These are phyloP conservation scores for Jackrogersella minutella DNA, from an alignment of 495 filamentous ascomycete species.

Conservation along the genomic window DNA sequence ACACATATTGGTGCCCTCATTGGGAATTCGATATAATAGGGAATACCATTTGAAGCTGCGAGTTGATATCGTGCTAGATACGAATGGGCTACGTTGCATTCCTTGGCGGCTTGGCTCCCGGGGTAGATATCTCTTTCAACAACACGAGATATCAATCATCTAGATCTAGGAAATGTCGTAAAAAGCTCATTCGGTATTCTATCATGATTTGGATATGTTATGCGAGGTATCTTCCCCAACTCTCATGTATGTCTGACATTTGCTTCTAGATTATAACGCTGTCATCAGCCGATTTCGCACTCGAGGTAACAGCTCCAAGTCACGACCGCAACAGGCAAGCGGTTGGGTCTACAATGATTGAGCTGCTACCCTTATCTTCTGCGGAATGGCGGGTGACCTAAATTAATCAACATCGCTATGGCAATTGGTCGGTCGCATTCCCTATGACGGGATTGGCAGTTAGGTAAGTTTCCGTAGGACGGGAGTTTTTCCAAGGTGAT, in stretches of 20 bases:
- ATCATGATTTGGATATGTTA: not conserved
- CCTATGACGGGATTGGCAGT: slow-evolving; percentile 29
- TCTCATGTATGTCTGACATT: not conserved
- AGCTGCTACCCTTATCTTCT: slow-evolving; percentile 30
- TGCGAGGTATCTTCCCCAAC: not conserved
- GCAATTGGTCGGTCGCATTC: slow-evolving; percentile 21
- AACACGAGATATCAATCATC: not conserved
- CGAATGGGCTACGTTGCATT: slow-evolving; percentile 8
- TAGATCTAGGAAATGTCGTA: not conserved
- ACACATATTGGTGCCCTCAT: no score
- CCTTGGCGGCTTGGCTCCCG: slow-evolving; percentile 16
- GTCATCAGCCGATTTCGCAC: slow-evolving; percentile 16
- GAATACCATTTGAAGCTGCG: not conserved
- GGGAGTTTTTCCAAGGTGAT: not conserved
- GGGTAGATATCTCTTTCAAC: not conserved
- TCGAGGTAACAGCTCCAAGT: slow-evolving; percentile 21
- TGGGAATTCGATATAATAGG: not conserved
- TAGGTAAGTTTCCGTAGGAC: slow-evolving; percentile 2
- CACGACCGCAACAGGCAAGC: slow-evolving; percentile 31
- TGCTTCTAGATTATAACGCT: slow-evolving; percentile 2
- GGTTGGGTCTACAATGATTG: slow-evolving; percentile 7
- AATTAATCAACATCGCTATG: slow-evolving; percentile 19
- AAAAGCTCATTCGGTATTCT: not conserved
- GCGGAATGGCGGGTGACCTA: slow-evolving; percentile 21
- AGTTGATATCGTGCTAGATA: not conserved